These are phyloP conservation scores for Pythium biforme DNA, from an alignment of 352 stramenopile species.

Conservation along the genomic window DNA sequence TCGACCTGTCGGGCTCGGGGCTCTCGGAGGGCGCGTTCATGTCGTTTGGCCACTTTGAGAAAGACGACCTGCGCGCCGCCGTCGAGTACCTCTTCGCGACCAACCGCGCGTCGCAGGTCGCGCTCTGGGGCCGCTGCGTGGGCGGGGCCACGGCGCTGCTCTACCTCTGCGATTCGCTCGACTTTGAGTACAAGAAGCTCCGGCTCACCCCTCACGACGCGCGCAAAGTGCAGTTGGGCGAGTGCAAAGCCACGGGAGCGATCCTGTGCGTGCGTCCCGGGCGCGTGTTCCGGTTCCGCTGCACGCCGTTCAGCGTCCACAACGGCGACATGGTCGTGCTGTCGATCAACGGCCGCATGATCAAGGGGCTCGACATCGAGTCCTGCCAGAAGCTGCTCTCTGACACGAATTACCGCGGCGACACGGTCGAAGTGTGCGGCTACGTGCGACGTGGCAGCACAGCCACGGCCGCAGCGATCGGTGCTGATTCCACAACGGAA, in stretches of 20 bases:
- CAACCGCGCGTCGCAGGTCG: slow-evolving; percentile 44
- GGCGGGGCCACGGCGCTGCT: slow-evolving; percentile 54
- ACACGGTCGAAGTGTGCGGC: slow-evolving; percentile 29
- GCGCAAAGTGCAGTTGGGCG: slow-evolving; percentile 44
- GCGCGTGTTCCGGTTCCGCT: slow-evolving; percentile 47
- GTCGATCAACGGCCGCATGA: slow-evolving; percentile 43
- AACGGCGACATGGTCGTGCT: slow-evolving; percentile 74
- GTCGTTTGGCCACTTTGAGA: slow-evolving; percentile 72
- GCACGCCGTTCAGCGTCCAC: slow-evolving; percentile 50
- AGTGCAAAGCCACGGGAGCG: slow-evolving; percentile 36
- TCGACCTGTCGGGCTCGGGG: slow-evolving; percentile 72
- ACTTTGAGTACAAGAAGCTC: slow-evolving; percentile 51
- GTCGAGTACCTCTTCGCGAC: slow-evolving; percentile 73
- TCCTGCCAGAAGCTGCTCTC: slow-evolving; percentile 43
- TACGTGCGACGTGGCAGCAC: slow-evolving; percentile 18
- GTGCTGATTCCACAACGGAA: background rate
- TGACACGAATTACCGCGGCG: slow-evolving; percentile 9
- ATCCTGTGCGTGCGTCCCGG: slow-evolving; percentile 53
- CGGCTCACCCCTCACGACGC: slow-evolving; percentile 37
- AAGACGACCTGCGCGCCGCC: slow-evolving; percentile 51
- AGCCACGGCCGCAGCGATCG: background rate
- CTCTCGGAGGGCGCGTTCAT: slow-evolving; percentile 62
- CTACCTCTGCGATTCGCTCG: slow-evolving; percentile 42
- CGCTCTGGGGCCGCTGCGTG: slow-evolving; percentile 68
- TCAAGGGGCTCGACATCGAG: slow-evolving; percentile 41